These are phyloP conservation scores for Marchantia polymorpha DNA, from an alignment of 225 moss, liverwort and hornwort species.

Conservation along the genomic window DNA sequence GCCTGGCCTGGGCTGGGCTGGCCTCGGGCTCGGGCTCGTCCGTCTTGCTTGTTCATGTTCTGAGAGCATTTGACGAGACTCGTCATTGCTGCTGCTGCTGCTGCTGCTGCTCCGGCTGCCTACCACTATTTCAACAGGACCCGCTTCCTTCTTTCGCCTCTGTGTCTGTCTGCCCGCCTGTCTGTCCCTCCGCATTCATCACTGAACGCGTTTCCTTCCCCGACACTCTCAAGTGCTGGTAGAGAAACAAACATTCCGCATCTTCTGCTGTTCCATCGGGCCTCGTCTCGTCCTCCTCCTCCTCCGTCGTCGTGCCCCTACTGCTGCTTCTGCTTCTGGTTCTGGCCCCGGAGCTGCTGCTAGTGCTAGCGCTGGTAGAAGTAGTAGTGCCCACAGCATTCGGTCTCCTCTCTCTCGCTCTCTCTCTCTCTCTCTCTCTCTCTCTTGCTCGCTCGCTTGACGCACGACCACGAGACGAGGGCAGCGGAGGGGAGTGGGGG, in stretches of 20 bases:
- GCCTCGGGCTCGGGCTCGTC: too few relatives aligned
- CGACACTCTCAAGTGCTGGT: conserved; percentile 12
- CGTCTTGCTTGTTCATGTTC: too few relatives aligned
- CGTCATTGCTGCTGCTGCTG: too few relatives aligned
- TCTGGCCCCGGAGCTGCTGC: too few relatives aligned
- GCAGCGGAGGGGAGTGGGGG: too few relatives aligned
- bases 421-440: not conserved
- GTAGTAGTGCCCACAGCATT: not conserved
- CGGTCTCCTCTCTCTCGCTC: not conserved
- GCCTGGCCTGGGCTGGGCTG: too few relatives aligned
- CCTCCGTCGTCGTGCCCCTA: too few relatives aligned
- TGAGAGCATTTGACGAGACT: too few relatives aligned
- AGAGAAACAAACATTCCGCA: conserved; percentile 12
- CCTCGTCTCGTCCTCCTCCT: not conserved
- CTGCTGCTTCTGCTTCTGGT: too few relatives aligned
- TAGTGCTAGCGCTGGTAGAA: not conserved
- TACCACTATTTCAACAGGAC: not conserved
- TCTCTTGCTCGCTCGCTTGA: not conserved
- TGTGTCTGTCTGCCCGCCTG: not conserved
- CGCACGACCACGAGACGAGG: not conserved
- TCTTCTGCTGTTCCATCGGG: not conserved
- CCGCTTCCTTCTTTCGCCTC: not conserved
- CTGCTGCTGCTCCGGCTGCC: not conserved
- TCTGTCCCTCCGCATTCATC: conserved; percentile 1
- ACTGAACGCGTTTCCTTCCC: conserved; percentile 13